phyloP scores from a whole-genome alignment of 345 rosid species.

The Salix koriyanagi region DNA sequence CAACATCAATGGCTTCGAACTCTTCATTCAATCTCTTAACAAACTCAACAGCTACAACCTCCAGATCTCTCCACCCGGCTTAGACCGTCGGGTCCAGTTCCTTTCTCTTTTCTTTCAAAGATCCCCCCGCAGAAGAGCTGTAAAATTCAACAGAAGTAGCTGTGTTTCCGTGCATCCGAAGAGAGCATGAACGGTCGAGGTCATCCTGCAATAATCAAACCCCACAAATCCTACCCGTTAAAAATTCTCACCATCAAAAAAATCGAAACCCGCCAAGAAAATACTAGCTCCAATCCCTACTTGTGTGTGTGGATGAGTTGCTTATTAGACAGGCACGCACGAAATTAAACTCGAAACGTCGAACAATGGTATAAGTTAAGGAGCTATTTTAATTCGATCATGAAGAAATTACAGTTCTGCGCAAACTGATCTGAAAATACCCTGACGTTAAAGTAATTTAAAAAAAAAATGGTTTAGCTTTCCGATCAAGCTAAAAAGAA shows the following conservation, averaged over 20 bases:
- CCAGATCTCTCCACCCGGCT: background rate
- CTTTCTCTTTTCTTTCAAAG: slow-evolving; percentile 13
- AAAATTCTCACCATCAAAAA: background rate
- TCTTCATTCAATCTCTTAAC: background rate
- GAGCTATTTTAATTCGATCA: no score
- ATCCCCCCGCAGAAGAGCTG: background rate
- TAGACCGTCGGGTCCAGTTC: background rate
- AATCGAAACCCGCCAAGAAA: background rate
- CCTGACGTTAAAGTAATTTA: no score
- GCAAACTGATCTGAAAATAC: no score
- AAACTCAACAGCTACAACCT: slow-evolving; percentile 3
- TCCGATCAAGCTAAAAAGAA: background rate
- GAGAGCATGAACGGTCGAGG: slow-evolving; percentile 6
- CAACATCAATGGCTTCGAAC: slow-evolving; percentile 7
- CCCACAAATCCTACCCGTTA: background rate
- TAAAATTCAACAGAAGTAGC: slow-evolving; percentile 11
- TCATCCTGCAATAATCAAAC: slow-evolving; percentile 16
- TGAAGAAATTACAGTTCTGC: no score
- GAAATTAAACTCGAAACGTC: no score
- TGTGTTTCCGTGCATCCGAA: background rate
- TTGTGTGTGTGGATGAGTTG: no score
- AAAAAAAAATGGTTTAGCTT: background rate
- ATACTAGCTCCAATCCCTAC: background rate
- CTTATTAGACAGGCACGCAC: no score
- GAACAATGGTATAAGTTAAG: no score